A percentile compares a stretch with the other conserved stretches of the same genome.
These are phyloP conservation scores for Evernia prunastri DNA, from an alignment of 495 filamentous ascomycete genomes.

Conservation along the genomic window DNA sequence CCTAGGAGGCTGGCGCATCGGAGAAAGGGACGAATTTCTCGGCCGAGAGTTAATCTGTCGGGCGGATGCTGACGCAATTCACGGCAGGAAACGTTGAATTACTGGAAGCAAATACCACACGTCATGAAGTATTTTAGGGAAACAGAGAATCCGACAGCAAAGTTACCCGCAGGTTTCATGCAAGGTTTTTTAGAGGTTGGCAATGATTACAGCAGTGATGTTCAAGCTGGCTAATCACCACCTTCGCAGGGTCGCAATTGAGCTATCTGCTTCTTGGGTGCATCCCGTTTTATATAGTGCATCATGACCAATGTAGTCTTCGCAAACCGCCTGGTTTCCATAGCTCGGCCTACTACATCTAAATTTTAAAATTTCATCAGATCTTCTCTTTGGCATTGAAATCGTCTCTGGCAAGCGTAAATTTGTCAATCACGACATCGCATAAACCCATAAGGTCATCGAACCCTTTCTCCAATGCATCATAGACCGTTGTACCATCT, in stretches of 20 bases:
- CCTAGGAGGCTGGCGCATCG: background rate
- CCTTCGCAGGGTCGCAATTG: slow-evolving; percentile 26
- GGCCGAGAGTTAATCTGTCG: background rate
- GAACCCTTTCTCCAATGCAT: slow-evolving; percentile 85
- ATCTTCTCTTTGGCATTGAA: slow-evolving; percentile 46
- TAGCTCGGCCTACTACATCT: background rate
- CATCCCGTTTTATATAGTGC: slow-evolving; percentile 9
- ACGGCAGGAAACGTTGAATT: slow-evolving; percentile 89
- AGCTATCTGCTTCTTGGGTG: slow-evolving; percentile 2
- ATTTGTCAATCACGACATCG: slow-evolving; percentile 84
- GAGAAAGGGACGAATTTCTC: background rate
- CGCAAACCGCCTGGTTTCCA: background rate
- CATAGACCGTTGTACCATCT: slow-evolving; percentile 75
- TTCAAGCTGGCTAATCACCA: background rate
- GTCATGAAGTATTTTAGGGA: slow-evolving; percentile 94
- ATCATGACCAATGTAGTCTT: background rate
- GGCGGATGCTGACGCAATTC: background rate
- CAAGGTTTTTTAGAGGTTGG: slow-evolving; percentile 82
- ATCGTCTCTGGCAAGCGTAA: slow-evolving; percentile 56
- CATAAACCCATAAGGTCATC: slow-evolving; percentile 83
- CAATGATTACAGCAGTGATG: background rate
- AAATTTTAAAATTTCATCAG: slow-evolving; percentile 13
- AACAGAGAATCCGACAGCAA: slow-evolving; percentile 75
- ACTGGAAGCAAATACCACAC: slow-evolving; percentile 95
- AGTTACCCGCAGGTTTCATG: slow-evolving; percentile 81